These are phyloP conservation scores for Podospora sp. DNA, from an alignment of 495 filamentous ascomycete genomes.

Conservation along the genomic window DNA sequence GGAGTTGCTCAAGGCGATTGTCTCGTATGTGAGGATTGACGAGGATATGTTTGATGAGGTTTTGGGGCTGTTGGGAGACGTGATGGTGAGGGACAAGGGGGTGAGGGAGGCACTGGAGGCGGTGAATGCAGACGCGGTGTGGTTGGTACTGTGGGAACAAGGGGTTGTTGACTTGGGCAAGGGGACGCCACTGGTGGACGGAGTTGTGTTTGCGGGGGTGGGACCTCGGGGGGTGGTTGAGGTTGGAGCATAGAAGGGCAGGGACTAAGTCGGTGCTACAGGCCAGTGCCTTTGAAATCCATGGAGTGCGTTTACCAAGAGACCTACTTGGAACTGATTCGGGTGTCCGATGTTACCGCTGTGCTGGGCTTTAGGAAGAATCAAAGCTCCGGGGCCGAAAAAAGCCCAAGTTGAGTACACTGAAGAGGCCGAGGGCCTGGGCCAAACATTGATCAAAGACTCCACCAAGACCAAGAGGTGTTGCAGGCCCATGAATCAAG, in stretches of 20 bases:
- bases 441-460: too few relatives aligned
- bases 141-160: constrained; percentile 58
- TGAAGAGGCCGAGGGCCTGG: too few relatives aligned
- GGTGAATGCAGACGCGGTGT: constrained; percentile 71
- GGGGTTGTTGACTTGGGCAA: constrained; percentile 36
- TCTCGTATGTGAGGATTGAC: constrained; percentile 59
- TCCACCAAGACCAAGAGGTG: too few relatives aligned
- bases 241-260: neutral
- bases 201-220: constrained; percentile 37
- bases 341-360: too few relatives aligned
- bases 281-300: too few relatives aligned
- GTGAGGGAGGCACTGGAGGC: constrained; percentile 57
- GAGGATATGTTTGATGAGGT: constrained; percentile 71
- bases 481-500: neutral
- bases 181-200: constrained; percentile 46
- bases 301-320: too few relatives aligned
- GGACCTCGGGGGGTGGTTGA: neutral
- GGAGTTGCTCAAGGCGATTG: constrained; percentile 54
- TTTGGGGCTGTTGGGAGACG: constrained; percentile 58
- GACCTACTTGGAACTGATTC: too few relatives aligned
- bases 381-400: too few relatives aligned
- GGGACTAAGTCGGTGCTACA: too few relatives aligned
- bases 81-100: constrained; percentile 49
- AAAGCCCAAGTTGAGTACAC: too few relatives aligned
- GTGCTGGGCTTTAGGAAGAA: too few relatives aligned